These are phyloP conservation scores for Pseudoscleropodium purum DNA, from an alignment of 225 moss, liverwort and hornwort genomes.

Conservation along the genomic window DNA sequence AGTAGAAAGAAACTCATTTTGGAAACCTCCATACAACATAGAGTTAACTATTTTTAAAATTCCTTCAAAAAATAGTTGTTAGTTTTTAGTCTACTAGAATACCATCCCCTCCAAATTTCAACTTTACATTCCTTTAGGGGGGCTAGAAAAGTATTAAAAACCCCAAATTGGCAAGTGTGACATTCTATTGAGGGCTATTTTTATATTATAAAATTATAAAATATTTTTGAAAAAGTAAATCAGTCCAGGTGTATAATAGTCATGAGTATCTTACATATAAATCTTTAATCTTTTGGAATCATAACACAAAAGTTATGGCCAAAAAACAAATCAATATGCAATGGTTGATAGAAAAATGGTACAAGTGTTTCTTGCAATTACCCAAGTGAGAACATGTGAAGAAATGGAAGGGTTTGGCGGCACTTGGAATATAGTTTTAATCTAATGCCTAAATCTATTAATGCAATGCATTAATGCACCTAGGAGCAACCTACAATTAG, in stretches of 20 bases:
- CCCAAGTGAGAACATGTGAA: accelerated
- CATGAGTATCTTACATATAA: accelerated
- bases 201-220: not conserved
- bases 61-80: accelerated
- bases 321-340: accelerated
- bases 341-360: not conserved
- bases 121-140: accelerated
- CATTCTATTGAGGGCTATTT: accelerated
- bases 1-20: not conserved
- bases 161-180: not conserved
- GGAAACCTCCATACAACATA: accelerated
- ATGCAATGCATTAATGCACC: accelerated
- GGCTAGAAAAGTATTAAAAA: not conserved
- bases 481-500: accelerated
- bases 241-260: not conserved
- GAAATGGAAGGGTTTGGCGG: accelerated
- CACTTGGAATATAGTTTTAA: not conserved
- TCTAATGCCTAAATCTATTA: not conserved
- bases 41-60: not conserved
- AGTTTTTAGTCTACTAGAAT: not conserved
- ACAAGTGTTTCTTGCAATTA: not conserved
- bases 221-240: not conserved
- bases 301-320: not conserved
- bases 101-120: not conserved
- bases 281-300: not conserved